Evolutionary conservation across 2,329 filamentous ascomycete genomes (phyloP), one percentile per base, ranked within the genome.

Genomic region (Exophiala calicioides): DNA sequence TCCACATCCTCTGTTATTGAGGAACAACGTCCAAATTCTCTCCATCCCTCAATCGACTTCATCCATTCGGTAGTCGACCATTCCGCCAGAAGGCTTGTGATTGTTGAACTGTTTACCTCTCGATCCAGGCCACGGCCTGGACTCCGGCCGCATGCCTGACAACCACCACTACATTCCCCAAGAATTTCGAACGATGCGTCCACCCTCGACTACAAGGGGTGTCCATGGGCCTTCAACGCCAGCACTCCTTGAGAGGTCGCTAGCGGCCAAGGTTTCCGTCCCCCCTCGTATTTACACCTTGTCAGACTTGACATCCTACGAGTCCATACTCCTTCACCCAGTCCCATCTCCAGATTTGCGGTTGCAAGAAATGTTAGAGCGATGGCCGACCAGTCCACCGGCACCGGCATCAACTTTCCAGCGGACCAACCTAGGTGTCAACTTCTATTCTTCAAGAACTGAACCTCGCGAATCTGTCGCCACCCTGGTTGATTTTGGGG

Each of bases 331-430:
- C 20, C 18, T 45, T 10, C 49, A 31, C 34, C 38, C 13, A 13
- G 46, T 55, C 21, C 52, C 52, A 19, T 55, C 49, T 8, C 37
- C 52, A 5, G 46, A 44, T 21, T 27, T 52, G 21, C 39, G 32
- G 13, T 12, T 38, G 5, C 44, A 52, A 21, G 52, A 55, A 33
- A 49, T 55, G 52, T 34, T 52, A 12, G 23, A 27, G 15, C 29
- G 33, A 34, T 49, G 48, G 52, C 21, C 42, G 4, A 24, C 33
- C 26, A 39, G 13, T 19, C 10, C 37, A 5, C 5, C 20, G 20
- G 15, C 24, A n/a, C 23, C 12, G 30, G 19, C 33, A 5, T 31
- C 37, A 24, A 19, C 27, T 10, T 13, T 23, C 7, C 10, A 15
- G 6, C 10, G 26, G 13, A 8, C 35, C 8, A 16, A 12, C 20